Conservation (phyloP, 2,329 filamentous ascomycete genomes). For the Talaromyces sp. region DNA sequence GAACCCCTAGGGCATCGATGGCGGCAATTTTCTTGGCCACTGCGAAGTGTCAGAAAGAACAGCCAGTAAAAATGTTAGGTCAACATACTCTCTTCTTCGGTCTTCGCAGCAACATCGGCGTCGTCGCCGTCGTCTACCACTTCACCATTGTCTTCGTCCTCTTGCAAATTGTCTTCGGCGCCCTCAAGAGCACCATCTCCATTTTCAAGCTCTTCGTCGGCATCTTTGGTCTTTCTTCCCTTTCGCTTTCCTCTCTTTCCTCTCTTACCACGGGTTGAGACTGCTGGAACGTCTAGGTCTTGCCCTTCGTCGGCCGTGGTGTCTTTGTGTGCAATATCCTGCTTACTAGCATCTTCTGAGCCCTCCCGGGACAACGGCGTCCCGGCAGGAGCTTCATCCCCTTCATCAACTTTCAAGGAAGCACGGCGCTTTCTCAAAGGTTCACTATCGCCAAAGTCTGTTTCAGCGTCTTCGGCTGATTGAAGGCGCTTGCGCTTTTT, state of each 20-base stretch:
- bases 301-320: slow-evolving; percentile 26
- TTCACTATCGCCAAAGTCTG: slow-evolving; percentile 32
- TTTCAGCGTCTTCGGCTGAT: slow-evolving; percentile 29
- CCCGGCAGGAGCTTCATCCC: slow-evolving; percentile 29
- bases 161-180: slow-evolving; percentile 43
- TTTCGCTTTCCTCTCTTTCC: slow-evolving; percentile 43
- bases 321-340: slow-evolving; percentile 22
- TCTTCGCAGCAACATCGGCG: slow-evolving; percentile 39
- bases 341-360: slow-evolving; percentile 25
- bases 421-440: slow-evolving; percentile 36
- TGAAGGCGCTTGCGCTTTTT: slow-evolving; percentile 38
- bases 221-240: slow-evolving; percentile 36
- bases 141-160: slow-evolving; percentile 45
- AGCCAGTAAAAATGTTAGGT: background rate
- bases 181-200: slow-evolving; percentile 36
- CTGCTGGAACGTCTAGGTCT: slow-evolving; percentile 24
- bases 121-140: slow-evolving; percentile 42
- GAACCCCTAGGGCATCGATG: slow-evolving; percentile 68
- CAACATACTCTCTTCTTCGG: slow-evolving; percentile 47
- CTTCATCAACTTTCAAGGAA: slow-evolving; percentile 29
- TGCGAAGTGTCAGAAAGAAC: slow-evolving; percentile 33
- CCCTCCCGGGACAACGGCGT: slow-evolving; percentile 29
- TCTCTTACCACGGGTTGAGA: slow-evolving; percentile 32
- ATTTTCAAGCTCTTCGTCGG: slow-evolving; percentile 29
- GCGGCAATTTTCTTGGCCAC: slow-evolving; percentile 74